Evolutionary conservation across 2,329 filamentous ascomycete genomes (phyloP).

Genomic region (Penicillium sp.): DNA sequence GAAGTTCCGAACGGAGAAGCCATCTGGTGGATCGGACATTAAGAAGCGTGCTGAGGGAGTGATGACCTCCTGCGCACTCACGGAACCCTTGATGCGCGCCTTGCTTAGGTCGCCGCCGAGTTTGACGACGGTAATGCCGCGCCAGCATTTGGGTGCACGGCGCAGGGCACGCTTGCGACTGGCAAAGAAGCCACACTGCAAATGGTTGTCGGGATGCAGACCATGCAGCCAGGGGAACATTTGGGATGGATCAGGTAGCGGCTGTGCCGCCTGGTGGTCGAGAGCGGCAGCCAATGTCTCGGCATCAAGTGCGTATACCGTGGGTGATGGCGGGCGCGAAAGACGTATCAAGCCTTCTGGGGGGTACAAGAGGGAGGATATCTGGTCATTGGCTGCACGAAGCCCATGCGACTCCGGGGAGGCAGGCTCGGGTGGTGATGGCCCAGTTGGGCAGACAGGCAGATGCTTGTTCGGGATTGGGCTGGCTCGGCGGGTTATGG

Average conservation of each 20-base stretch:
- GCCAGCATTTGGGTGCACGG: constrained; percentile 72
- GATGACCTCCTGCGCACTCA: constrained; percentile 79
- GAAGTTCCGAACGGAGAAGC: constrained; percentile 95
- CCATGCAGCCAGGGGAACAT: constrained; percentile 98
- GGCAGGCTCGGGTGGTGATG: constrained; percentile 58
- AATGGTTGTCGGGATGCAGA: constrained; percentile 81
- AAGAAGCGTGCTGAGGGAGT: constrained; percentile 65
- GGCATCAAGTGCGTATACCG: constrained; percentile 72
- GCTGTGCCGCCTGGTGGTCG: constrained; percentile 73
- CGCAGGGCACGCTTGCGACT: constrained; percentile 71
- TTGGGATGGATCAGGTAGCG: constrained; percentile 77
- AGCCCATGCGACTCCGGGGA: constrained; percentile 65
- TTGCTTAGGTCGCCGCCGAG: constrained; percentile 75
- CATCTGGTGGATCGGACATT: constrained; percentile 81
- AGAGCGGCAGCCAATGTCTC: constrained; percentile 70
- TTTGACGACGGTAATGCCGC: constrained; percentile 84
- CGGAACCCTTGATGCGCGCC: constrained; percentile 81
- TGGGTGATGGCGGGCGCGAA: constrained; percentile 52
- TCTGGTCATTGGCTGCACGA: constrained; percentile 56
- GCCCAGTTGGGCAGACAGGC: constrained; percentile 83
- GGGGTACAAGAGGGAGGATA: constrained; percentile 73
- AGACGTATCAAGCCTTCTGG: constrained; percentile 64
- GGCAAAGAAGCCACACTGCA: constrained; percentile 88
- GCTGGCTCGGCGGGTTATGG: constrained; percentile 60
- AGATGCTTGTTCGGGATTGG: constrained; percentile 86